These are phyloP conservation scores for Effrenium voratum DNA, from an alignment of 73 alveolate species.

Conservation along the genomic window DNA sequence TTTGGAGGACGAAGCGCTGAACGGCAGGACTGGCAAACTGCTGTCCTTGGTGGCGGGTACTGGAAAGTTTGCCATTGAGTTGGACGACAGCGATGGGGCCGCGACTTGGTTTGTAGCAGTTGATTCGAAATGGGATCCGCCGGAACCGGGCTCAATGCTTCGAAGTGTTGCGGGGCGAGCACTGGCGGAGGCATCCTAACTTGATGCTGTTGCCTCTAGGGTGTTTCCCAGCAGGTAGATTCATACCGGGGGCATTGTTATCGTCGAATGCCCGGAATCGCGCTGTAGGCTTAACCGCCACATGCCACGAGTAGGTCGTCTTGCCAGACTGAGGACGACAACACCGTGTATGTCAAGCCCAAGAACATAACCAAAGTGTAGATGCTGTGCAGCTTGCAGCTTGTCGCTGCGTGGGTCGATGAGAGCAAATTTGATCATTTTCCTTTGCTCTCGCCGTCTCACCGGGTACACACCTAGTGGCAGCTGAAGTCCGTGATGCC, in stretches of 20 bases:
- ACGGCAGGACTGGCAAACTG: slow-evolving; percentile 57
- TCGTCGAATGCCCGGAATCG: not conserved
- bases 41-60: slow-evolving; percentile 52
- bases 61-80: slow-evolving; percentile 68
- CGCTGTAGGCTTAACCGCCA: not conserved
- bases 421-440: too few species aligned
- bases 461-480: too few species aligned
- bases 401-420: not conserved
- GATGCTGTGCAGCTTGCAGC: not conserved
- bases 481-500: too few species aligned
- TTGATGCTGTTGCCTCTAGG: not conserved
- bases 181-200: not conserved
- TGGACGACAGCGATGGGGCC: slow-evolving; percentile 26
- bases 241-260: not conserved
- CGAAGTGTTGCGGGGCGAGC: not conserved
- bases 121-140: not conserved
- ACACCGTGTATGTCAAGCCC: slow-evolving; percentile 51
- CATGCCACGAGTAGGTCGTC: not conserved
- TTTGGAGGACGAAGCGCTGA: slow-evolving; percentile 27
- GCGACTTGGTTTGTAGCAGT: too few species aligned
- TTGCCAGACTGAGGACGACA: too few species aligned
- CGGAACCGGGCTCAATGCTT: not conserved
- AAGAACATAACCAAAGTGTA: slow-evolving; percentile 36
- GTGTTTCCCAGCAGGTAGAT: not conserved
- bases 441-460: too few species aligned